These are phyloP conservation scores for Mycena rosella DNA, from an alignment of 768 basidiomycete species.

Conservation along the genomic window DNA sequence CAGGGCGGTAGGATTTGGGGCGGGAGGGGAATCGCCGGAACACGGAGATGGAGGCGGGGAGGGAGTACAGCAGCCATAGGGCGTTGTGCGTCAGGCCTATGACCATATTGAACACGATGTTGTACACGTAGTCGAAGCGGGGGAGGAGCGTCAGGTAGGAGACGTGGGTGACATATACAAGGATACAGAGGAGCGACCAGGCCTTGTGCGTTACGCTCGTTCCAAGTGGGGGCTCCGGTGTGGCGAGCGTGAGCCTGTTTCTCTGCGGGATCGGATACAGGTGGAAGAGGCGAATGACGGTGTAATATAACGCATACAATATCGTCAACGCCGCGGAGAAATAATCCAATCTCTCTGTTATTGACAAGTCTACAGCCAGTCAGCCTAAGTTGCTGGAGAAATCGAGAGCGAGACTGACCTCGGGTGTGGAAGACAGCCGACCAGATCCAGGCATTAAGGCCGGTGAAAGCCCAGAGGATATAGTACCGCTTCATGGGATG, in stretches of 20 bases:
- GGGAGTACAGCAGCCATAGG: conserved; percentile 83
- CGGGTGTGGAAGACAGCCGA: conserved; percentile 92
- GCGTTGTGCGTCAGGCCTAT: conserved; percentile 85
- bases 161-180: conserved; percentile 77
- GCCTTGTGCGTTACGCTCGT: conserved; percentile 38
- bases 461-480: conserved; percentile 72
- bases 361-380: conserved; percentile 71
- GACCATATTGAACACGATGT: conserved; percentile 85
- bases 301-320: conserved; percentile 83
- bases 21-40: conserved; percentile 68
- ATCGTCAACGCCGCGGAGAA: conserved; percentile 93
- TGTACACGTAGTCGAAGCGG: conserved; percentile 94
- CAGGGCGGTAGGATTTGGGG: conserved; percentile 70
- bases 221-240: conserved; percentile 36
- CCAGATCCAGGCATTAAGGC: conserved; percentile 95
- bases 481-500: conserved; percentile 84
- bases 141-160: conserved; percentile 82
- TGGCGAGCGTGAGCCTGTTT: conserved; percentile 44
- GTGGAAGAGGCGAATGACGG: conserved; percentile 81
- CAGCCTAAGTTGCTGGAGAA: conserved; percentile 11
- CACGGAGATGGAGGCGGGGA: conserved; percentile 61
- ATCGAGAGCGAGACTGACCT: conserved; percentile 64
- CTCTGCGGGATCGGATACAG: conserved; percentile 65
- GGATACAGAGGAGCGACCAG: conserved; percentile 67
- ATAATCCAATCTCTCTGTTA: conserved; percentile 94